phyloP scores from a whole-genome alignment of 345 rosid species.

The Bruguiera parviflora region DNA sequence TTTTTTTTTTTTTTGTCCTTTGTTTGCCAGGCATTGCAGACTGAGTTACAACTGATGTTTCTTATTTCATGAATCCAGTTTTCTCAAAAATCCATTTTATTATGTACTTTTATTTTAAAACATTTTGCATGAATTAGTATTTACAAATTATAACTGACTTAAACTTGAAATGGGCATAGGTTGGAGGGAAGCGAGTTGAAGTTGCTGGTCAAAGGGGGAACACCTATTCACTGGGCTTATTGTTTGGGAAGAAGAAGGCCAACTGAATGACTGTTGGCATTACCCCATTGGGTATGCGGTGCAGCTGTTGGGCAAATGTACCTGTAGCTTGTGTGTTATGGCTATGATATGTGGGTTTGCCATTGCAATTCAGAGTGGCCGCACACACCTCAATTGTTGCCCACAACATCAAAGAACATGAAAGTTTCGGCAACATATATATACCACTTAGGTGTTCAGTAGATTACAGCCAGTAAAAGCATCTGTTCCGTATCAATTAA shows the following conservation, averaged over 20 bases:
- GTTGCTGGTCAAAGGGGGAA: conserved; percentile 70
- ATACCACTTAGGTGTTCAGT: not conserved
- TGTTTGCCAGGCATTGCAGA: not conserved
- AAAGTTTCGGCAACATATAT: not conserved
- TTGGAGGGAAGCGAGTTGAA: conserved; percentile 75
- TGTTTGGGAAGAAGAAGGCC: conserved; percentile 69
- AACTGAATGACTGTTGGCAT: conserved; percentile 25
- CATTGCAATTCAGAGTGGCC: no score
- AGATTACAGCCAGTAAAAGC: not conserved
- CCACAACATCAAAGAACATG: not conserved
- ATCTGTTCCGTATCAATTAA: not conserved
- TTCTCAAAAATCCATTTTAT: not conserved
- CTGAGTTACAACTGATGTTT: no score
- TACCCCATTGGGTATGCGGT: not conserved
- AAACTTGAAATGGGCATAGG: conserved; percentile 29
- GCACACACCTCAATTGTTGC: no score
- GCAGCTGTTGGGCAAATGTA: no score
- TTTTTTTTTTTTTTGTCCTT: not conserved
- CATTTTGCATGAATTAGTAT: not conserved
- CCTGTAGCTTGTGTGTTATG: no score
- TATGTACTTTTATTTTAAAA: not conserved
- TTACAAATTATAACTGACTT: not conserved
- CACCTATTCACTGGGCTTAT: conserved; percentile 62
- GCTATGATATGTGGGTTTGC: no score
- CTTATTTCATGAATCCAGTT: not conserved